Percentiles rank a stretch among this genome's conserved stretches.
These are phyloP conservation scores for Cladochytrium replicatum DNA, from an alignment of 192 early-diverging fungal species.

Conservation along the genomic window DNA sequence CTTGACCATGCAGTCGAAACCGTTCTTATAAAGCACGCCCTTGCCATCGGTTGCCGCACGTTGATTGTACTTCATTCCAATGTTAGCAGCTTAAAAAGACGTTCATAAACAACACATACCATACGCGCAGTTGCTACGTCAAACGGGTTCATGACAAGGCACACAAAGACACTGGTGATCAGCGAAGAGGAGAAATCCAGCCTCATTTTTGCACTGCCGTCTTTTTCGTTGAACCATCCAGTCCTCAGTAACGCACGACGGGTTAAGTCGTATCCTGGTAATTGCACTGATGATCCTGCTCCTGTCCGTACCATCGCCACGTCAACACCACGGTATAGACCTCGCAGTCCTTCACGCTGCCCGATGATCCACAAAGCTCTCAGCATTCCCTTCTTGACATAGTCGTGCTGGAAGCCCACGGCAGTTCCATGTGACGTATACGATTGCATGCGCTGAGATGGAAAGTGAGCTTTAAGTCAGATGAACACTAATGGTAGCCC, in stretches of 20 bases:
- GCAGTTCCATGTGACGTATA: constrained; percentile 38
- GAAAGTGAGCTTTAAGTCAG: background rate
- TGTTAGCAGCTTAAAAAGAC: background rate
- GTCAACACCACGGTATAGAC: constrained; percentile 77
- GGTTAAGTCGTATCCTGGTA: constrained; percentile 79
- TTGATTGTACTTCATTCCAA: constrained; percentile 60
- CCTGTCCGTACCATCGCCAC: constrained; percentile 84
- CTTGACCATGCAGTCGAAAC: constrained; percentile 79
- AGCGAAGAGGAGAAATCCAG: constrained; percentile 70
- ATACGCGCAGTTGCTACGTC: constrained; percentile 90
- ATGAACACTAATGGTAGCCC: background rate
- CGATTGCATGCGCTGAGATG: constrained; percentile 27
- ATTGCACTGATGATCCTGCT: constrained; percentile 79
- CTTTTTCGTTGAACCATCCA: constrained; percentile 43
- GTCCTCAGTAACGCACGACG: constrained; percentile 48
- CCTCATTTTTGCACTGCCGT: constrained; percentile 40
- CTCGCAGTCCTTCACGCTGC: constrained; percentile 59
- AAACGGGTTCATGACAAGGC: constrained; percentile 92
- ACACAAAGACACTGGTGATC: constrained; percentile 75
- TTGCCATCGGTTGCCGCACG: constrained; percentile 45
- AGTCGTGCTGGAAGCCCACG: constrained; percentile 79
- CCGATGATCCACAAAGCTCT: constrained; percentile 60
- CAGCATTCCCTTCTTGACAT: constrained; percentile 48
- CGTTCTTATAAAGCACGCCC: constrained; percentile 70
- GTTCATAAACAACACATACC: constrained; percentile 19